These are phyloP conservation scores for Fusarium hostae DNA, from an alignment of 2,329 filamentous ascomycete genomes.

Conservation along the genomic window DNA sequence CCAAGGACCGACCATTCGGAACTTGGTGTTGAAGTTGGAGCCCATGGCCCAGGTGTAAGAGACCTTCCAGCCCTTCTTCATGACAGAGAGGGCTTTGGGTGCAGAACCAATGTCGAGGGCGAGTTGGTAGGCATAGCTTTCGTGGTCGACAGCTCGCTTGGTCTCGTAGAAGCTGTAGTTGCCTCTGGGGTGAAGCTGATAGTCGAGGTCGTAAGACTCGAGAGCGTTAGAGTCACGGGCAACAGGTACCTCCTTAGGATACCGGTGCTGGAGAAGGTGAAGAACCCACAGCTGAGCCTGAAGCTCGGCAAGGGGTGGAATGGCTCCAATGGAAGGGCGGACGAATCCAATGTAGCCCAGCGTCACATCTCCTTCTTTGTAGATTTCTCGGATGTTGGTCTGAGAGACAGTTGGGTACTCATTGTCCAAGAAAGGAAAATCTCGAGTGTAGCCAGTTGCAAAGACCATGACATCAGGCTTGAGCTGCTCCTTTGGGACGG, in stretches of 20 bases:
- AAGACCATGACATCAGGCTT: slow-evolving; percentile 59
- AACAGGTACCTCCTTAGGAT: slow-evolving; percentile 35
- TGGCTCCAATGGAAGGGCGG: slow-evolving; percentile 58
- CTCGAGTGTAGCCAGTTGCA: slow-evolving; percentile 59
- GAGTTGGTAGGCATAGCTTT: slow-evolving; percentile 62
- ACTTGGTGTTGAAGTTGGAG: slow-evolving; percentile 62
- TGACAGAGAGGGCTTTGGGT: slow-evolving; percentile 51
- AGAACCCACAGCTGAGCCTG: slow-evolving; percentile 61
- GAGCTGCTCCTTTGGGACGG: slow-evolving; percentile 42
- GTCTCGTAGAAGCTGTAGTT: slow-evolving; percentile 49
- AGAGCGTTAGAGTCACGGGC: slow-evolving; percentile 41
- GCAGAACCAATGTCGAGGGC: slow-evolving; percentile 59
- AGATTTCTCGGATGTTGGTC: slow-evolving; percentile 64
- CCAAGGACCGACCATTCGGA: slow-evolving; percentile 59
- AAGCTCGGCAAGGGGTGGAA: slow-evolving; percentile 60
- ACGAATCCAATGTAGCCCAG: slow-evolving; percentile 61
- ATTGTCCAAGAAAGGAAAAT: slow-evolving; percentile 54
- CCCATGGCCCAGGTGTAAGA: slow-evolving; percentile 60
- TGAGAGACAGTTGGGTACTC: slow-evolving; percentile 58
- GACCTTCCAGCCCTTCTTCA: slow-evolving; percentile 51
- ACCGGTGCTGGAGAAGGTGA: slow-evolving; percentile 50
- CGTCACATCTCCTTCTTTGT: slow-evolving; percentile 53
- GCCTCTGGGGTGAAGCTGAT: slow-evolving; percentile 50
- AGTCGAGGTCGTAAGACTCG: slow-evolving; percentile 53
- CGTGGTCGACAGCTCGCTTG: slow-evolving; percentile 60